Evolutionary conservation across 176 grass and related monocot genomes (phyloP), one percentile per base, ranked within the genome.

Genomic region (Triticum dicoccoides): DNA sequence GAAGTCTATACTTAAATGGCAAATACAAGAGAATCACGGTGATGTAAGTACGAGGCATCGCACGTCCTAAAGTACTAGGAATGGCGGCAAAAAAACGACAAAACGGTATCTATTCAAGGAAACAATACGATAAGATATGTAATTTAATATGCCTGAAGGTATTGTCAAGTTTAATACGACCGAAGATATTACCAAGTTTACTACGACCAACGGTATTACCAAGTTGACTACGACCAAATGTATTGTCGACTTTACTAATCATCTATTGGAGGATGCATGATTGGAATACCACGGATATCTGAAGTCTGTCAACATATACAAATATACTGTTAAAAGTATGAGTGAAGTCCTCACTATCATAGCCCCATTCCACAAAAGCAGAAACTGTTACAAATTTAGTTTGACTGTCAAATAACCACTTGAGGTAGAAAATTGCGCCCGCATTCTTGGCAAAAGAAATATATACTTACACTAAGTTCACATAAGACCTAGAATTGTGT

Each of bases 81-180:
- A 77, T 37, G 0, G 0, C 0, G n/a, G 35, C 15, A 1, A 51
- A 83, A 65, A 38, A 82, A 47, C 77, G 5, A 66, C n/a, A 56
- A 76, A 37, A n/a, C 2, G 1, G 7, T 35, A 69, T 24, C 4
- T 62, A 87, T 39, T 61, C 1, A 2, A 18, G 21, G 69, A 59
- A 80, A 87, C 5, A 14, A 30, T 9, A 21, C 7, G 8, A 84
- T 69, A 2, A 0, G 44, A 3, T 23, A 69, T 18, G 35, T 29
- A 84, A 6, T 84, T 84, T 75, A 87, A 91, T 80, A 84, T 2
- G 35, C 45, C 33, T 0, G 2, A 58, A 69, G 45, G 24, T 20
- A 67, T 76, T 74, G 45, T 21, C 54, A 58, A 83, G 44, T 84
- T 84, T 68, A 80, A 84, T 80, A 83, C 1, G 34, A 33, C 23